Evolutionary conservation across 148 eudicot genomes (phyloP).

Genomic region (Chenopodium album): DNA sequence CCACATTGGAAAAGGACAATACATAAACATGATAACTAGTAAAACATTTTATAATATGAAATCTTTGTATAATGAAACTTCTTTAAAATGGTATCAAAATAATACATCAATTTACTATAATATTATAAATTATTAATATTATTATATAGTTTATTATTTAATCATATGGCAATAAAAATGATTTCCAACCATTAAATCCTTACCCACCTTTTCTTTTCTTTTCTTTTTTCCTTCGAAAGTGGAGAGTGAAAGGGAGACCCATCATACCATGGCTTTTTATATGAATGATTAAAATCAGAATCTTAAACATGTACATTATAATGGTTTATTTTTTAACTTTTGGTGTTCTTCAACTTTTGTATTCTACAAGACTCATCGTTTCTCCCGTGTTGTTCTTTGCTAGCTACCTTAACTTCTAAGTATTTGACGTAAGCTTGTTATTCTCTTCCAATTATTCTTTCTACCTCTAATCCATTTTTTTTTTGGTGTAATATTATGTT

Average conservation of each 20-base stretch:
- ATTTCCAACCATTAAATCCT: conserved; percentile 24
- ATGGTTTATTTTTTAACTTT: not conserved
- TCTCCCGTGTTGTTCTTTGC: conserved; percentile 18
- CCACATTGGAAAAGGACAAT: conserved; percentile 21
- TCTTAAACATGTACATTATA: conserved; percentile 27
- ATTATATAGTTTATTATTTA: conserved; percentile 11
- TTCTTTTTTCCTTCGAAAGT: not conserved
- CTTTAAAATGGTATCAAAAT: conserved; percentile 7
- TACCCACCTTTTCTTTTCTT: conserved; percentile 25
- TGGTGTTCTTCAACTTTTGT: conserved; percentile 22
- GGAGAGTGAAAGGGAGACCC: conserved; percentile 28
- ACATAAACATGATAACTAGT: conserved; percentile 16
- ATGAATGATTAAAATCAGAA: conserved; percentile 39
- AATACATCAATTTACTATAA: not conserved
- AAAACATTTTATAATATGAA: not conserved
- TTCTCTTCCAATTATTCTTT: conserved; percentile 5
- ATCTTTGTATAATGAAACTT: not conserved
- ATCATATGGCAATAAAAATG: conserved; percentile 27
- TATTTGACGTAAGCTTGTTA: conserved; percentile 28
- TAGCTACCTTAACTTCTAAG: conserved; percentile 35
- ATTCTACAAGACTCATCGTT: conserved; percentile 29
- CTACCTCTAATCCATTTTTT: not conserved
- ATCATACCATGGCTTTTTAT: conserved; percentile 21
- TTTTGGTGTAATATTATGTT: not conserved
- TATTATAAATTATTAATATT: not conserved